Percentiles rank a stretch among this genome's conserved stretches.
Evolutionary conservation across 768 basidiomycete species (phyloP).

Genomic region (Suillus weaverae): DNA sequence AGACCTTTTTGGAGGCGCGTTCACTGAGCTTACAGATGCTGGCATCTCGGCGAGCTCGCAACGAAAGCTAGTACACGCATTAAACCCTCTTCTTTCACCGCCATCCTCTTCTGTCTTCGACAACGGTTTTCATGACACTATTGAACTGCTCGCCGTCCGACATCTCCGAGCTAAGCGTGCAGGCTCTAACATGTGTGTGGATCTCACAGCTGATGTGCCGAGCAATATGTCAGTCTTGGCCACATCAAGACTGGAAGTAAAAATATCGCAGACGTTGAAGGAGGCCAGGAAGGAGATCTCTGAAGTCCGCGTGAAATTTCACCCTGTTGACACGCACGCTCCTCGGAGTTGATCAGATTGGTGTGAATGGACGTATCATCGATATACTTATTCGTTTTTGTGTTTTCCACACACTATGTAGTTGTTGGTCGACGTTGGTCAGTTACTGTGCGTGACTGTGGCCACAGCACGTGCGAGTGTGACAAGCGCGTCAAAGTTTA

Average conservation of each 20-base stretch:
- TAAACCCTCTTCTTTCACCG: constrained; percentile 54
- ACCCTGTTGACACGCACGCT: constrained; percentile 34
- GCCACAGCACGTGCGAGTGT: not conserved
- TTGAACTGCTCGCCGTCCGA: constrained; percentile 45
- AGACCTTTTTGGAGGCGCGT: constrained; percentile 62
- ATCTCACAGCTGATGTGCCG: constrained; percentile 76
- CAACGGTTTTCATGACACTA: constrained; percentile 13
- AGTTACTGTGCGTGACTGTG: not conserved
- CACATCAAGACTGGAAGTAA: constrained; percentile 57
- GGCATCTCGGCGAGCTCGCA: constrained; percentile 63
- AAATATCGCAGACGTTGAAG: constrained; percentile 57
- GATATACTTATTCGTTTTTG: not conserved
- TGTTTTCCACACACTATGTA: no score
- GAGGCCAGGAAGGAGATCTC: constrained; percentile 61
- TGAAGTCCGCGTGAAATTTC: constrained; percentile 71
- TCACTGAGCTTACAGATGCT: constrained; percentile 83
- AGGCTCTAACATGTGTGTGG: constrained; percentile 81
- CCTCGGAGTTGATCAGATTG: not conserved
- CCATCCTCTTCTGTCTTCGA: constrained; percentile 14
- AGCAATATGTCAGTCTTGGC: constrained; percentile 55
- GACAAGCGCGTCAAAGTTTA: not conserved
- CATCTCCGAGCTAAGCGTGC: constrained; percentile 73
- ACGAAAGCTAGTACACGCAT: constrained; percentile 50
- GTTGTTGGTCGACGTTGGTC: not conserved
- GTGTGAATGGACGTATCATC: constrained; percentile 7